These are phyloP conservation scores for Rubia occidens DNA, from an alignment of 305 asterid genomes.

Conservation along the genomic window DNA sequence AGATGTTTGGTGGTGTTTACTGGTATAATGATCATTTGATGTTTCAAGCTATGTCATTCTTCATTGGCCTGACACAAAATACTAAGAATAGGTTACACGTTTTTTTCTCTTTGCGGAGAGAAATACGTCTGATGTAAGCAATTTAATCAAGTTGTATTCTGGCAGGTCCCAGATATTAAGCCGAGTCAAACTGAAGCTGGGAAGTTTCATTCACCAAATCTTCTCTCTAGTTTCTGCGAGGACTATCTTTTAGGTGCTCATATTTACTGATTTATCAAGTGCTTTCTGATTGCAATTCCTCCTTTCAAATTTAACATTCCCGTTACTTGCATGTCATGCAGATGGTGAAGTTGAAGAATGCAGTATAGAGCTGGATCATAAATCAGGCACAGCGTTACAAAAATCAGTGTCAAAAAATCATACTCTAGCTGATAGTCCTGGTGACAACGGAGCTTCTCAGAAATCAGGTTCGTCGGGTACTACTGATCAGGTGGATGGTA, in stretches of 20 bases:
- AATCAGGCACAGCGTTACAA: conserved; percentile 44
- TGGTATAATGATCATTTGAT: background rate
- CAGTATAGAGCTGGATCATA: conserved; percentile 47
- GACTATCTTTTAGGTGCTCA: conserved; percentile 68
- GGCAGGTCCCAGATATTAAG: conserved; percentile 46
- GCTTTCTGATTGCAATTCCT: background rate
- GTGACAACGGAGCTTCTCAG: conserved; percentile 35
- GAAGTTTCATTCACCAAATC: conserved; percentile 42
- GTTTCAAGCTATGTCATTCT: background rate
- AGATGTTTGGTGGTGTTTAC: background rate
- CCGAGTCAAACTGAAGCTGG: conserved; percentile 43
- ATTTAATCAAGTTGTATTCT: conserved; percentile 10
- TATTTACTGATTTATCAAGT: background rate
- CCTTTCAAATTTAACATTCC: background rate
- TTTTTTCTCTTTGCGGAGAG: background rate
- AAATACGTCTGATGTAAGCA: background rate
- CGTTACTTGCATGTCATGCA: conserved; percentile 17
- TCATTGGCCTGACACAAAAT: background rate
- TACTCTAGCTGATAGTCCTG: conserved; percentile 31
- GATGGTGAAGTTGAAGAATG: conserved; percentile 64
- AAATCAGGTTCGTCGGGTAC: conserved; percentile 31
- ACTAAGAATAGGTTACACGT: background rate
- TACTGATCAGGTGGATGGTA: conserved; percentile 24
- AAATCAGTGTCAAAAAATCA: conserved; percentile 38
- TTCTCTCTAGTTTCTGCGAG: conserved; percentile 54